Percentiles rank a stretch among this genome's conserved stretches.
Conservation (phyloP, 1,284 basidiomycete species). For the Heliocybe sulcata region DNA sequence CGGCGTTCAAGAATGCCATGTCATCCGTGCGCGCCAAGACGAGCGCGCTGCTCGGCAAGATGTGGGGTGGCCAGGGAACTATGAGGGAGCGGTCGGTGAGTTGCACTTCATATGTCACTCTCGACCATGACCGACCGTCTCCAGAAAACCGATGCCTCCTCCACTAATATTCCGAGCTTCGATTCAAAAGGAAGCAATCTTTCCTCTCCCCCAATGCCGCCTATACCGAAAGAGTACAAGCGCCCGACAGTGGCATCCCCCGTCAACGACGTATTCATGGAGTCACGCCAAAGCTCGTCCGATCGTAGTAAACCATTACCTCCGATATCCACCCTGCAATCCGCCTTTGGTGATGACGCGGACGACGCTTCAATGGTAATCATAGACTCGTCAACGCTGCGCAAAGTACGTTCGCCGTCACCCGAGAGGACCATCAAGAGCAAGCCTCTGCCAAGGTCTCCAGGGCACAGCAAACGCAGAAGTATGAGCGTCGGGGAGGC, state of each 20-base stretch:
- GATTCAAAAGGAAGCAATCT: conserved; percentile 31
- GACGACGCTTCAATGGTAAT: conserved; percentile 51
- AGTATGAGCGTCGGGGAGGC: conserved; percentile 71
- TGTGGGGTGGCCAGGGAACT: conserved; percentile 54
- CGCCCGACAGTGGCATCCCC: conserved; percentile 29
- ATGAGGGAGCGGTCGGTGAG: conserved; percentile 66
- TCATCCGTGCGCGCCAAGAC: conserved; percentile 69
- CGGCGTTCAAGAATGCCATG: conserved; percentile 34
- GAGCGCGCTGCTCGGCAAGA: conserved; percentile 69
- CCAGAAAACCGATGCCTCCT: conserved; percentile 38
- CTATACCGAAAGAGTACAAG: conserved; percentile 46
- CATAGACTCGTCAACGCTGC: conserved; percentile 36
- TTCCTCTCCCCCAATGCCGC: conserved; percentile 64
- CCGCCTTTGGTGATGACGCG: conserved; percentile 30
- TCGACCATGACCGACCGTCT: neutral
- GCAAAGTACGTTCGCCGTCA: conserved; percentile 12
- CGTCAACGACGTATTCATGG: conserved; percentile 44
- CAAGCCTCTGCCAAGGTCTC: conserved; percentile 12
- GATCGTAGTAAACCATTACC: conserved; percentile 52
- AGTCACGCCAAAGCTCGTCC: conserved; percentile 20
- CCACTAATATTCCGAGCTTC: conserved; percentile 15
- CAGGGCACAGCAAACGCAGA: conserved; percentile 44
- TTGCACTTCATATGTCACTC: conserved; percentile 11
- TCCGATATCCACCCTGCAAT: conserved; percentile 30
- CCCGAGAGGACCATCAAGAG: conserved; percentile 15